These are phyloP conservation scores for Agastache rugosa DNA, from an alignment of 257 asterid species.

Conservation along the genomic window DNA sequence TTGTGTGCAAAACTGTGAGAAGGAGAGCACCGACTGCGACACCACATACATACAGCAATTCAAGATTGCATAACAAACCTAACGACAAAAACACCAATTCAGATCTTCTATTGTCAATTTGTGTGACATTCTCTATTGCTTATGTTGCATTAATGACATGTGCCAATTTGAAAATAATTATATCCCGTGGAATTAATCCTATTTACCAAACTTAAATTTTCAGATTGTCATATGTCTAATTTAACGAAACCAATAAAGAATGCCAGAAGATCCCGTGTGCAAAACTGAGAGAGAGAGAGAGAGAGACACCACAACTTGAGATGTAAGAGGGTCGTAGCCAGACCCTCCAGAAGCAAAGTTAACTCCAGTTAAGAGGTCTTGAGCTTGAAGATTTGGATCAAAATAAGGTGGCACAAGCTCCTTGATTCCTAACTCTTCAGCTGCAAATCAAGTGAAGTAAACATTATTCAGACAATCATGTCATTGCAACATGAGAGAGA, in stretches of 20 bases:
- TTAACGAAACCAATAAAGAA: too few relatives aligned
- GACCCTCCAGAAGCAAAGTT: slow-evolving; percentile 81
- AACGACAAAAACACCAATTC: neutral
- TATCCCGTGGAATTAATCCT: too few relatives aligned
- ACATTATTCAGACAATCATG: neutral
- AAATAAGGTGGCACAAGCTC: slow-evolving; percentile 55
- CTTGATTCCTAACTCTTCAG: slow-evolving; percentile 60
- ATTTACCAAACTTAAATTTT: too few relatives aligned
- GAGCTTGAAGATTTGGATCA: slow-evolving; percentile 46
- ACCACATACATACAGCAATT: neutral
- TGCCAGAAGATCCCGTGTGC: too few relatives aligned
- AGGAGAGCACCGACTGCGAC: too few relatives aligned
- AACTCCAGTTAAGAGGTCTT: slow-evolving; percentile 70
- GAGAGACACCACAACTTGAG: slow-evolving; percentile 30
- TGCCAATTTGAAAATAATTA: too few relatives aligned
- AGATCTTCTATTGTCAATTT: too few relatives aligned
- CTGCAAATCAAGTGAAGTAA: slow-evolving; percentile 33
- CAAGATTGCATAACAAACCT: neutral
- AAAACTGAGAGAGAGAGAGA: too few relatives aligned
- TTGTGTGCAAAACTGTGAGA: too few relatives aligned
- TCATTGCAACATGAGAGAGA: neutral
- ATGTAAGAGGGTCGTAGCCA: slow-evolving; percentile 68
- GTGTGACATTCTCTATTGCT: too few relatives aligned
- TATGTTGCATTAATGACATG: too few relatives aligned
- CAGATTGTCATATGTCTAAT: too few relatives aligned